Conservation (phyloP, 768 basidiomycete genomes). For the Pluteus cervinus region DNA sequence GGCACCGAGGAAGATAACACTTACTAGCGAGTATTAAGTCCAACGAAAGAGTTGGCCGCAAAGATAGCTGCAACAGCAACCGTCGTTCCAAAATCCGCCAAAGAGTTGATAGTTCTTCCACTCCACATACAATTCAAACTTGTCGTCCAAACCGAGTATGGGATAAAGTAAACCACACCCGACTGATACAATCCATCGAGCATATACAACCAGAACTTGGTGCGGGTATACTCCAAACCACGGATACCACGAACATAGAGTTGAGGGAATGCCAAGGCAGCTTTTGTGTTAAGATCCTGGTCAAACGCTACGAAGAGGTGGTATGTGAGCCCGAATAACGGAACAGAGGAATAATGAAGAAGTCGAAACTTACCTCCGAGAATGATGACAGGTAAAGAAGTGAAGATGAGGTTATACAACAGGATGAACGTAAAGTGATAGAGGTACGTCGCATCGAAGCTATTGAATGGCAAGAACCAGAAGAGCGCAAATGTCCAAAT, state of each 20-base stretch:
- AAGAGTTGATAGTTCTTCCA: constrained; percentile 70
- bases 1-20: constrained; percentile 27
- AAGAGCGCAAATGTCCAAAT: constrained; percentile 93
- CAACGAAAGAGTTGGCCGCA: constrained; percentile 85
- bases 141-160: constrained; percentile 67
- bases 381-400: constrained; percentile 85
- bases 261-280: constrained; percentile 88
- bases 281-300: constrained; percentile 88
- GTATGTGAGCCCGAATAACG: too few relatives aligned
- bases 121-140: constrained; percentile 68
- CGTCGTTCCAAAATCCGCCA: constrained; percentile 90
- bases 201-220: constrained; percentile 95
- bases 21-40: constrained; percentile 85
- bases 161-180: constrained; percentile 78
- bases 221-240: constrained; percentile 86
- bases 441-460: constrained; percentile 92
- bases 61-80: constrained; percentile 84
- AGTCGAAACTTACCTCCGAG: constrained; percentile 62
- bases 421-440: constrained; percentile 94
- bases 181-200: constrained; percentile 93
- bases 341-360: constrained; percentile 2
- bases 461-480: constrained; percentile 91
- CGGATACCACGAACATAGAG: constrained; percentile 94
- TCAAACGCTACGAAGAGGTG: constrained; percentile 63
- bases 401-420: constrained; percentile 89